These are phyloP conservation scores for Acorus gramineus DNA, from an alignment of 106 monocot genomes.

Conservation along the genomic window DNA sequence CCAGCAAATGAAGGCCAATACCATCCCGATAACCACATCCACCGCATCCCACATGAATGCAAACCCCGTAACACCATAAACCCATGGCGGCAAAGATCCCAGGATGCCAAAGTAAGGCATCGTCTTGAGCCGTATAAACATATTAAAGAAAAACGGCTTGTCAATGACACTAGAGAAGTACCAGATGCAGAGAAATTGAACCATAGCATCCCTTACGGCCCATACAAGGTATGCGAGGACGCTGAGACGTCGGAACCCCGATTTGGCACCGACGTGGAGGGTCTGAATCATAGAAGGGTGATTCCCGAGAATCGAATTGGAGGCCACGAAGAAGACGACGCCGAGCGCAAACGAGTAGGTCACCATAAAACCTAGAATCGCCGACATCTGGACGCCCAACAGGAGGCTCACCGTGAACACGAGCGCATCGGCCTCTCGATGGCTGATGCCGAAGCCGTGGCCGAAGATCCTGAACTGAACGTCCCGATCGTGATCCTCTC, in stretches of 20 bases:
- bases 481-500: background rate
- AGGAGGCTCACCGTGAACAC: slow-evolving; percentile 37
- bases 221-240: slow-evolving; percentile 53
- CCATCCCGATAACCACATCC: slow-evolving; percentile 29
- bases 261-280: slow-evolving; percentile 19
- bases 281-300: slow-evolving; percentile 4
- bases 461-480: slow-evolving; percentile 9
- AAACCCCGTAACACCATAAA: slow-evolving; percentile 27
- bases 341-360: slow-evolving; percentile 46
- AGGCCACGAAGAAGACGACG: slow-evolving; percentile 31
- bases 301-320: slow-evolving; percentile 14
- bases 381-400: slow-evolving; percentile 34
- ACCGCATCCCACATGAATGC: slow-evolving; percentile 42
- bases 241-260: slow-evolving; percentile 31
- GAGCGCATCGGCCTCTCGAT: slow-evolving; percentile 29
- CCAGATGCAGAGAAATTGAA: slow-evolving; percentile 49
- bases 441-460: slow-evolving; percentile 23
- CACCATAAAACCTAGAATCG: slow-evolving; percentile 41
- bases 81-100: slow-evolving; percentile 22
- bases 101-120: slow-evolving; percentile 43
- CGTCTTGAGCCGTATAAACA: slow-evolving; percentile 47
- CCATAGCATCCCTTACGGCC: slow-evolving; percentile 42
- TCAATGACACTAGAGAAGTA: slow-evolving; percentile 51
- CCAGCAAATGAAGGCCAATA: slow-evolving; percentile 46
- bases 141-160: slow-evolving; percentile 42